A percentile compares a stretch with the other conserved stretches of the same genome.
phyloP scores from a whole-genome alignment of 129 eudicot genomes.

The Escallonia rubra region DNA sequence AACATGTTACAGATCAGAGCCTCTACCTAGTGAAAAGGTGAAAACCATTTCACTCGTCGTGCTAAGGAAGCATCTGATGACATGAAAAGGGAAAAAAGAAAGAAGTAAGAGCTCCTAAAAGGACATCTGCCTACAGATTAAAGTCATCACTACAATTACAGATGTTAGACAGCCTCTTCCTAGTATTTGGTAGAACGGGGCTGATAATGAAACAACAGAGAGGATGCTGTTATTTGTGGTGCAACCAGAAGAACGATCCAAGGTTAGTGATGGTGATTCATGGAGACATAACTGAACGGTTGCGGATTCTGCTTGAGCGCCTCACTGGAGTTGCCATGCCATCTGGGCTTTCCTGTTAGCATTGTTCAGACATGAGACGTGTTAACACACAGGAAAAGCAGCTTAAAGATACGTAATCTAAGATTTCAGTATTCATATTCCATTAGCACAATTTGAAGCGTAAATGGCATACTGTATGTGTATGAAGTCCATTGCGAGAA shows the following conservation, averaged over 20 bases:
- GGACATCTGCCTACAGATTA: not conserved
- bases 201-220: slow-evolving; percentile 24
- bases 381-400: not conserved
- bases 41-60: too few species aligned
- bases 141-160: not conserved
- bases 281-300: slow-evolving; percentile 46
- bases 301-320: slow-evolving; percentile 63
- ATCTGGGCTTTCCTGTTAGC: slow-evolving; percentile 31
- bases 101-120: not conserved
- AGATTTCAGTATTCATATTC: too few species aligned
- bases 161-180: not conserved
- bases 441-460: too few species aligned
- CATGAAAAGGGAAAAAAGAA: too few species aligned
- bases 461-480: too few species aligned
- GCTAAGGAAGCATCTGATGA: too few species aligned
- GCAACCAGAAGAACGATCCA: too few species aligned
- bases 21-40: too few species aligned
- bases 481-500: too few species aligned
- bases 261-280: slow-evolving; percentile 12
- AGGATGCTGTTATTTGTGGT: slow-evolving; percentile 14
- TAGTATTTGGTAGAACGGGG: not conserved
- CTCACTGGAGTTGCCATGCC: slow-evolving; percentile 52
- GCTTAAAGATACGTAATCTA: not conserved
- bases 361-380: not conserved
- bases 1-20: too few species aligned